phyloP scores from a whole-genome alignment of 805 yeast genomes.

The Candida mattraensis region DNA sequence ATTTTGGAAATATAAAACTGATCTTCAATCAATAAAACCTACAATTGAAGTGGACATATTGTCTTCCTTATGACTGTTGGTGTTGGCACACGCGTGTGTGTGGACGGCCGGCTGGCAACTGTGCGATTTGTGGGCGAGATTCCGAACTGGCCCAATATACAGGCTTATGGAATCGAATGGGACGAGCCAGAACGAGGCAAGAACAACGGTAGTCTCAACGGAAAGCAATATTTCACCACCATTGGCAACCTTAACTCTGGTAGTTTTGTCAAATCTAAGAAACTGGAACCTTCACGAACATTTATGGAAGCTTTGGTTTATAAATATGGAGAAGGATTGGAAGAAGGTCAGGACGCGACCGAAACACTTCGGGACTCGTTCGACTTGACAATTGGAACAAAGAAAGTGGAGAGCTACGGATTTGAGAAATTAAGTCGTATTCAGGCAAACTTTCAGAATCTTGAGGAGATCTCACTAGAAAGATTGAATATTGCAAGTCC shows the following conservation, averaged over 20 bases:
- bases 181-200: constrained; percentile 70
- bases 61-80: background rate
- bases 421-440: constrained; percentile 53
- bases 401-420: constrained; percentile 63
- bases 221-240: constrained; percentile 52
- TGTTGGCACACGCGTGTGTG: constrained; percentile 29
- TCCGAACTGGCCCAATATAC: constrained; percentile 57
- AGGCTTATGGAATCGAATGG: constrained; percentile 85
- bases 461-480: constrained; percentile 53
- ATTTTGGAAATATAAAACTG: too few relatives aligned
- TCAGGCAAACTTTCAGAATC: constrained; percentile 45
- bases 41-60: too few relatives aligned
- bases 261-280: constrained; percentile 55
- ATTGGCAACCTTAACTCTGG: constrained; percentile 46
- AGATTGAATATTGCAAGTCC: constrained; percentile 36
- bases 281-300: constrained; percentile 20
- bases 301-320: constrained; percentile 51
- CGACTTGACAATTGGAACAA: constrained; percentile 50
- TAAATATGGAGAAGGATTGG: constrained; percentile 40
- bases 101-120: constrained; percentile 56
- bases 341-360: constrained; percentile 11
- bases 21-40: too few relatives aligned
- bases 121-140: constrained; percentile 60
- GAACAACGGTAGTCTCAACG: constrained; percentile 61
- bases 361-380: constrained; percentile 19